Evolutionary conservation across 176 grass and related monocot genomes (phyloP), one percentile per base, ranked within the genome.

Genomic region (Carex parvula): DNA sequence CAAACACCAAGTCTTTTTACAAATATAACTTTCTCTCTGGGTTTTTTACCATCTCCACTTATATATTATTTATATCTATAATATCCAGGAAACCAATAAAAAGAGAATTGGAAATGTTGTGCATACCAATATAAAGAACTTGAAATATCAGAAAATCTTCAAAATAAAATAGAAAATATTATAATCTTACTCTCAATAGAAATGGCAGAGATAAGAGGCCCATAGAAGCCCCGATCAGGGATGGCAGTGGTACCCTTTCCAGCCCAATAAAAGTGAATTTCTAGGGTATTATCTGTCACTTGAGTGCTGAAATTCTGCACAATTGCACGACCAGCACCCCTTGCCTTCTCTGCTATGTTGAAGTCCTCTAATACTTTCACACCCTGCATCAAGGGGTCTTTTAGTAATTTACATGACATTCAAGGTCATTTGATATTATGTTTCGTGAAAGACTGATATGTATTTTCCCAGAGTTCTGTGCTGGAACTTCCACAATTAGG

Each of bases 261-360:
- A 86, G 79, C 91, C 94, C 94, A 97, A 59, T 94, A 94, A 8
- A 97, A 88, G 81, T 97, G 91, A 57, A 97, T 94, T 92, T 97
- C 92, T 68, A 94, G 83, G 0, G 85, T 94, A 75, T 90, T 90
- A 5, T 80, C 86, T 39, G 80, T 92, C 17, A 94, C 83, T 73
- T 70, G 82, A 53, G 81, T 68, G 33, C 57, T 84, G 68, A 94
- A 97, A 39, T 71, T 87, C 84, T 79, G 83, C 63, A 58, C 81
- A 44, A 87, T 82, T 76, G 35, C 80, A 42, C 85, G 87, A 72
- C 79, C 50, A 72, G 71, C 82, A 56, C 90, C 91, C 29, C 92
- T 88, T 41, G 84, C 86, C 79, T 84, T 89, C 61, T 92, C 83
- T 87, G 86, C 75, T 87, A 97, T 97, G 77, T 97, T 92, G 77